These are phyloP conservation scores for Cadophora luteo-olivacea DNA, from an alignment of 2,329 filamentous ascomycete species.

Conservation along the genomic window DNA sequence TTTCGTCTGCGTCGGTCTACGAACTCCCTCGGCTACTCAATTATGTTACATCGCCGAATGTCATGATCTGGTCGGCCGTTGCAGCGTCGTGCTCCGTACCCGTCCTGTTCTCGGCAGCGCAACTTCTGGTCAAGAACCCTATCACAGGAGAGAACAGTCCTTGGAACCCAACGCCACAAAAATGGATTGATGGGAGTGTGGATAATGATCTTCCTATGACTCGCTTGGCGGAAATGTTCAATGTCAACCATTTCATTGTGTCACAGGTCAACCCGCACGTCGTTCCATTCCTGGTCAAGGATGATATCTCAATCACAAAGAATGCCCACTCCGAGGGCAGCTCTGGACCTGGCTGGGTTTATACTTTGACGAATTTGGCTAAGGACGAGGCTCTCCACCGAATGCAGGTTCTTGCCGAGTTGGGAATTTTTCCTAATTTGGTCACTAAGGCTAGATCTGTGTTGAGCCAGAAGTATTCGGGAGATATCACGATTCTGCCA, in stretches of 20 bases:
- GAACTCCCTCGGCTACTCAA: constrained; percentile 88
- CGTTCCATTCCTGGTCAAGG: constrained; percentile 80
- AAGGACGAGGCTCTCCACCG: constrained; percentile 82
- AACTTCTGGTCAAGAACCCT: constrained; percentile 84
- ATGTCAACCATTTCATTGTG: constrained; percentile 97
- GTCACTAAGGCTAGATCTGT: constrained; percentile 81
- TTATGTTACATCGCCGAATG: constrained; percentile 91
- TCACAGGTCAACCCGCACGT: constrained; percentile 97
- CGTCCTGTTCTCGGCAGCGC: constrained; percentile 80
- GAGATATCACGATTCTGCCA: constrained; percentile 93
- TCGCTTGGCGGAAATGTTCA: constrained; percentile 91
- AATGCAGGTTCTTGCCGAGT: constrained; percentile 79
- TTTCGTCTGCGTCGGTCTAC: constrained; percentile 86
- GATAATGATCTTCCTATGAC: constrained; percentile 95
- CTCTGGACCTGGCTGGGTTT: constrained; percentile 59
- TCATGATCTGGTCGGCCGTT: constrained; percentile 95
- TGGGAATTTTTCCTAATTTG: constrained; percentile 80
- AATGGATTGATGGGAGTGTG: constrained; percentile 93
- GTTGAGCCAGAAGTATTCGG: constrained; percentile 88
- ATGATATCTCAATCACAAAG: constrained; percentile 60
- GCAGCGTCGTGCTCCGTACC: constrained; percentile 96
- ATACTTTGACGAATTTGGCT: constrained; percentile 72
- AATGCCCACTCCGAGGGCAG: constrained; percentile 45
- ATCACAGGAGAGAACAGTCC: constrained; percentile 76
- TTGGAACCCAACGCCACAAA: constrained; percentile 86